Percentiles rank a stretch among this genome's conserved stretches.
These are phyloP conservation scores for Leptomonas pyrrhocoris DNA, from an alignment of 208 protist genomes.

Conservation along the genomic window DNA sequence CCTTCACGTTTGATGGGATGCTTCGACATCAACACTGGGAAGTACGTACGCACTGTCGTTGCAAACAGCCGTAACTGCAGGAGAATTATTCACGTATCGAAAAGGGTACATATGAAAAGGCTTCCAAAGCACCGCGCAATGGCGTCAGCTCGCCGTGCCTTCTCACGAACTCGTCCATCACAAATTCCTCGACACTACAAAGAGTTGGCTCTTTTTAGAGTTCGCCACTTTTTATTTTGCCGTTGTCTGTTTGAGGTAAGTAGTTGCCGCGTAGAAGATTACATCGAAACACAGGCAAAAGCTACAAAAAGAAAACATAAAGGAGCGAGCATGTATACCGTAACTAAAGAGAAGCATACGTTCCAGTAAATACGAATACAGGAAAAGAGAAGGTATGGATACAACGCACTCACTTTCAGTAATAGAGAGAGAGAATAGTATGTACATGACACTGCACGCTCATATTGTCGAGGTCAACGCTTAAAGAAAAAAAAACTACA, in stretches of 20 bases:
- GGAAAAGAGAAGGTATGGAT: background rate
- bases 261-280: too few relatives aligned
- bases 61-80: too few relatives aligned
- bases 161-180: background rate
- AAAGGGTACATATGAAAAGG: background rate
- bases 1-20: too few relatives aligned
- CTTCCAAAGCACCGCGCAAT: background rate
- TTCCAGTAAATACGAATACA: background rate
- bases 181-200: background rate
- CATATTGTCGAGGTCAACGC: too few relatives aligned
- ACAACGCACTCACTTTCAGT: too few relatives aligned
- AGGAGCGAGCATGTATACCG: background rate
- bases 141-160: background rate
- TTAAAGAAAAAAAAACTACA: too few relatives aligned
- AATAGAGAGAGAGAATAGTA: background rate
- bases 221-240: too few relatives aligned
- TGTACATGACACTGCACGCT: too few relatives aligned
- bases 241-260: too few relatives aligned
- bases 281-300: background rate
- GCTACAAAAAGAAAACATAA: background rate
- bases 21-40: too few relatives aligned
- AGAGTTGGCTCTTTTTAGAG: background rate
- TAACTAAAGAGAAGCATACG: background rate
- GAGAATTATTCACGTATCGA: too few relatives aligned
- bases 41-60: too few relatives aligned